Evolutionary conservation across 495 filamentous ascomycete genomes (phyloP).

Genomic region (Saxophila tyrrhenica): DNA sequence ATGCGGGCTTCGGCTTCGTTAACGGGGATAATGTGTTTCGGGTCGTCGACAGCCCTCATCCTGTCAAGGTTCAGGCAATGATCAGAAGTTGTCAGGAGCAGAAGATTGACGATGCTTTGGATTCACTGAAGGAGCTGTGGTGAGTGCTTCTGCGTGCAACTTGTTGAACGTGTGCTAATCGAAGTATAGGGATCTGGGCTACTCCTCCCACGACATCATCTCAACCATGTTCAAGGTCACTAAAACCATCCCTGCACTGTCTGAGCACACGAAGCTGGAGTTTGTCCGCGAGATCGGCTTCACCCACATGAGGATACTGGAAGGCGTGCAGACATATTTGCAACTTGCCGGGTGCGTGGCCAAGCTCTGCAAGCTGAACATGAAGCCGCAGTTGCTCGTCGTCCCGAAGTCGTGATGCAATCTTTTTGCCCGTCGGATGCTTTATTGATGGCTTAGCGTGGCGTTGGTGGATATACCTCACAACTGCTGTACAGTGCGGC

Average conservation of each 20-base stretch:
- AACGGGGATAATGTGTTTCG: conserved; percentile 97
- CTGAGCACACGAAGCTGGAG: conserved; percentile 86
- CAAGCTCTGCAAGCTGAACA: conserved; percentile 83
- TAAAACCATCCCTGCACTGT: conserved; percentile 79
- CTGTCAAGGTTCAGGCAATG: conserved; percentile 96
- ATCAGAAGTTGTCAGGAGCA: conserved; percentile 92
- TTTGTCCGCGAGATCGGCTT: conserved; percentile 98
- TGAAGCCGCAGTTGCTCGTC: conserved; percentile 81
- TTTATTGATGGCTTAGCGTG: conserved; percentile 7
- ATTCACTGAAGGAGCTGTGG: conserved; percentile 86
- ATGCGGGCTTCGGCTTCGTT: conserved; percentile 93
- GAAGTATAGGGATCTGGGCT: conserved; percentile 56
- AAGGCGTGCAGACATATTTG: conserved; percentile 88
- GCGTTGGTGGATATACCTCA: conserved; percentile 8
- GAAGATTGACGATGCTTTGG: conserved; percentile 76
- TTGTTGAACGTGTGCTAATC: background rate
- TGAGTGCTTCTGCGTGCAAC: conserved; percentile 17
- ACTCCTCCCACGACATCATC: conserved; percentile 94
- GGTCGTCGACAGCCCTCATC: conserved; percentile 93
- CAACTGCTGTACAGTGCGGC: background rate
- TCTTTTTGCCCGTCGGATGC: background rate
- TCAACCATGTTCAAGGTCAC: conserved; percentile 98
- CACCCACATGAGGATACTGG: conserved; percentile 96
- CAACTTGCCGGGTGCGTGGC: conserved; percentile 88
- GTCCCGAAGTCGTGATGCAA: conserved; percentile 27